Base-by-base conservation (phyloP, 768 basidiomycete species). In the Lactifluus pinguis region DNA sequence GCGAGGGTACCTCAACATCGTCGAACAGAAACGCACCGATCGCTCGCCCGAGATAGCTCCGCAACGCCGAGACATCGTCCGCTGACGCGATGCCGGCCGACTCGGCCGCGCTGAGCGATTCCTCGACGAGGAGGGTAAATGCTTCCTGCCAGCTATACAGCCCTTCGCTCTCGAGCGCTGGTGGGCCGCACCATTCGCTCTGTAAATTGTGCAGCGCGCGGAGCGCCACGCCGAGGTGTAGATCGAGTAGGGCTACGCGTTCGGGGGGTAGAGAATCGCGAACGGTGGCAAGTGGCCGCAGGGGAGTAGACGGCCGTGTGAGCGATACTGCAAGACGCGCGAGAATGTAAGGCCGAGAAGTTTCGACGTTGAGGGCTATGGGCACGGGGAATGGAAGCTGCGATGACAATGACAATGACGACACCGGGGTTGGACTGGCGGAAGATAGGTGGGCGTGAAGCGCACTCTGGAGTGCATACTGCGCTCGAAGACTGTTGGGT, bases 11-110 rank as follows among this genome's bases (percentile, higher is more conserved):
- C 55, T 87, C 84, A 55, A 83, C 85, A 58, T 91, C 88, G 65
- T 88, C 86, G 64, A 90, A 91, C 14, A 91, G 76, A 69, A 82
- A 89, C 53, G 78, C 83, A 14, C 82, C 84, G 60, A 91, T 88
- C 21, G 89, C 89, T 25, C 86, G 84, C 25, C 80, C 81, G 45
- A 88, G 79, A 65, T 73, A 75, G 4, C 67, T 65, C 36, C 83
- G 79, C 55, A 87, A 75, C 30, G 76, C 73, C 25, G 68, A 64
- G 53, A 78, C 76, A 14, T 77, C 74, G 2, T 81, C 66, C 30
- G 50, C 59, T 3, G 63, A 59, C 38, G 66, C 52, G 44, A 69
- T 63, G 53, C 62, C 68, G 45, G 67, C 68, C 30, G 56, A 57
- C 57, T 78, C 75, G 15, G 80, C 77, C 7, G 72, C 70, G n/a